Evolutionary conservation across 192 early-diverging fungal species (phyloP).

Genomic region (Coemansia nantahalensis): DNA sequence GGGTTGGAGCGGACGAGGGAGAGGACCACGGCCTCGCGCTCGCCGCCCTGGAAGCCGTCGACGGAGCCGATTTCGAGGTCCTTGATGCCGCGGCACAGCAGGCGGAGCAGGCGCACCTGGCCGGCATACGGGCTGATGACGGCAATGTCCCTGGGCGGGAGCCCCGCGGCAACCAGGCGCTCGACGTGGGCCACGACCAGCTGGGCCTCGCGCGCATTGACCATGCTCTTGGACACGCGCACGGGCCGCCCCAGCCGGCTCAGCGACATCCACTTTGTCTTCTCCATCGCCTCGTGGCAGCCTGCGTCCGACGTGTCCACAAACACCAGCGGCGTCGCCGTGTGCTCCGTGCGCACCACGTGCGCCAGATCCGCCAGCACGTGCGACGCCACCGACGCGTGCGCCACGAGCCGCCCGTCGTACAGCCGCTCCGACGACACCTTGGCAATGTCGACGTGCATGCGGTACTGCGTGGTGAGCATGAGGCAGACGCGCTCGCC

Average conservation of each 20-base stretch:
- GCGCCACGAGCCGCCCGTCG: conserved; percentile 61
- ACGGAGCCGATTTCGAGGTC: conserved; percentile 79
- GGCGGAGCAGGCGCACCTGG: conserved; percentile 61
- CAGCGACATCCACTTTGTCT: neutral
- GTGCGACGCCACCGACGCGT: conserved; percentile 61
- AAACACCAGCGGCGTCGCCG: conserved; percentile 59
- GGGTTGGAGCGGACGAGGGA: conserved; percentile 80
- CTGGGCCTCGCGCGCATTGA: conserved; percentile 74
- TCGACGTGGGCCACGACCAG: conserved; percentile 63
- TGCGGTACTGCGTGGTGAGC: conserved; percentile 84
- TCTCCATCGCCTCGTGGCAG: no score
- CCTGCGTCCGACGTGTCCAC: conserved; percentile 60
- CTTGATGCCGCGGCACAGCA: conserved; percentile 56
- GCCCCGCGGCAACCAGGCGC: conserved; percentile 60
- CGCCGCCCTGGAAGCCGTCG: conserved; percentile 90
- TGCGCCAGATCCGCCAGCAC: conserved; percentile 62
- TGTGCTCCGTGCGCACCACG: conserved; percentile 61
- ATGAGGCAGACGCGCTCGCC: conserved; percentile 62
- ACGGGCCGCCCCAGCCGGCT: neutral
- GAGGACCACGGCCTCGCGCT: conserved; percentile 83
- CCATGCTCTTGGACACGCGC: conserved; percentile 55
- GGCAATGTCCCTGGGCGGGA: conserved; percentile 64
- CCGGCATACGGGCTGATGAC: conserved; percentile 88
- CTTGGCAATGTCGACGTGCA: conserved; percentile 77
- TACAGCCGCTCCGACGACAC: conserved; percentile 75